These are phyloP conservation scores for Microstegium vimineum DNA, from an alignment of 176 grass and related monocot genomes.

Conservation along the genomic window DNA sequence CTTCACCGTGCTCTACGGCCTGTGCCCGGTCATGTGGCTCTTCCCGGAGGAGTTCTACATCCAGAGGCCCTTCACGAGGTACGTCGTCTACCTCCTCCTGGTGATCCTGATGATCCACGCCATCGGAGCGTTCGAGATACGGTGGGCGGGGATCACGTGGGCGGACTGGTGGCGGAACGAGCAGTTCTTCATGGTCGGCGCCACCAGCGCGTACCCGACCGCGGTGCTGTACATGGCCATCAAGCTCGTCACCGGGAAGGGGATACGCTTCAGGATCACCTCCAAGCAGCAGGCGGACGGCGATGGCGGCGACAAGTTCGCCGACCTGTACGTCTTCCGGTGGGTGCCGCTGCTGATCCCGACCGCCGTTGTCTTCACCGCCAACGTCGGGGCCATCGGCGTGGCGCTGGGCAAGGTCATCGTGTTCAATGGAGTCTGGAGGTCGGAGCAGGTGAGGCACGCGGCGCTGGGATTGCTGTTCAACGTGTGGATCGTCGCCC, in stretches of 20 bases:
- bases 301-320: not conserved
- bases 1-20: not conserved
- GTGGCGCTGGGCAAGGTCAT: not conserved
- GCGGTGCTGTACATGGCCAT: not conserved
- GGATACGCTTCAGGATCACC: not conserved
- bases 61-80: slow-evolving; percentile 11
- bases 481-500: not conserved
- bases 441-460: not conserved
- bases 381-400: not conserved
- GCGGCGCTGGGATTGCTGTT: not conserved
- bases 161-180: not conserved
- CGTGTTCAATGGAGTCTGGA: not conserved
- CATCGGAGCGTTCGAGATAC: not conserved
- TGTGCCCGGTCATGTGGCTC: slow-evolving; percentile 26
- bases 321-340: not conserved
- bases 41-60: not conserved
- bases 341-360: not conserved
- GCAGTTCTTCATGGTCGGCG: not conserved
- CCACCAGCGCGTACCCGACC: not conserved
- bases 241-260: not conserved
- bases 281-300: not conserved
- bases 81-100: not conserved
- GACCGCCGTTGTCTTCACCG: not conserved
- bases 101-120: too few species aligned
- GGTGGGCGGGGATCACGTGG: not conserved